Conservation (phyloP, 441 rosid species). For the Erodium trifolium region DNA sequence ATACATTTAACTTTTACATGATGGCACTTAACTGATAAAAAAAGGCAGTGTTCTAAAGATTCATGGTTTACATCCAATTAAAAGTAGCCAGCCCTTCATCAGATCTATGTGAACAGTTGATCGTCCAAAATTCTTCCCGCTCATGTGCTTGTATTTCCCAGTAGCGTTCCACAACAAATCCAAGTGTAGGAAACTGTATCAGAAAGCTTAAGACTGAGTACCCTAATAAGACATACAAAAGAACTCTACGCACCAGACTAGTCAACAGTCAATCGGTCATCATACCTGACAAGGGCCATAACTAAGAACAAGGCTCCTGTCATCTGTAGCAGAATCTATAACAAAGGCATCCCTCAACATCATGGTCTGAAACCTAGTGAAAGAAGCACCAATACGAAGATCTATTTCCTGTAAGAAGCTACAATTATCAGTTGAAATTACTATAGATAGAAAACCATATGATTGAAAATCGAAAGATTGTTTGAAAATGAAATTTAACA, state of each 20-base stretch:
- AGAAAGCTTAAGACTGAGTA: slow-evolving; percentile 15
- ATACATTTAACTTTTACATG: slow-evolving; percentile 15
- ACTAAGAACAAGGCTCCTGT: slow-evolving; percentile 78
- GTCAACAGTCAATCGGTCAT: slow-evolving; percentile 10
- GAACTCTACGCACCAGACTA: slow-evolving; percentile 8
- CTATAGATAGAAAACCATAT: neutral
- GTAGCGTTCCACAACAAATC: slow-evolving; percentile 86
- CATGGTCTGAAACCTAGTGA: slow-evolving; percentile 95
- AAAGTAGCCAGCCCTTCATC: slow-evolving; percentile 72
- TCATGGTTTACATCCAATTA: slow-evolving; percentile 63
- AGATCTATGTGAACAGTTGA: slow-evolving; percentile 73
- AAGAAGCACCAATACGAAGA: slow-evolving; percentile 96
- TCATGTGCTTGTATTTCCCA: slow-evolving; percentile 96
- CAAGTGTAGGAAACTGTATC: slow-evolving; percentile 85
- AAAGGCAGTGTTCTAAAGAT: slow-evolving; percentile 13
- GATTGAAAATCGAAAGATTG: too few species aligned
- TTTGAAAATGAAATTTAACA: too few species aligned
- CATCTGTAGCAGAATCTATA: slow-evolving; percentile 64
- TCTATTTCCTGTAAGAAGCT: slow-evolving; percentile 67
- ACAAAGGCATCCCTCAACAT: slow-evolving; percentile 66
- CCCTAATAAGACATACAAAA: slow-evolving; percentile 15
- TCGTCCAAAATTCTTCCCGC: slow-evolving; percentile 86
- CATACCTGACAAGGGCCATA: slow-evolving; percentile 98
- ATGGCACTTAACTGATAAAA: slow-evolving; percentile 14
- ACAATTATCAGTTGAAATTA: neutral